Conservation (phyloP, 2,329 filamentous ascomycete genomes). For the Lasiodiplodia sp. region DNA sequence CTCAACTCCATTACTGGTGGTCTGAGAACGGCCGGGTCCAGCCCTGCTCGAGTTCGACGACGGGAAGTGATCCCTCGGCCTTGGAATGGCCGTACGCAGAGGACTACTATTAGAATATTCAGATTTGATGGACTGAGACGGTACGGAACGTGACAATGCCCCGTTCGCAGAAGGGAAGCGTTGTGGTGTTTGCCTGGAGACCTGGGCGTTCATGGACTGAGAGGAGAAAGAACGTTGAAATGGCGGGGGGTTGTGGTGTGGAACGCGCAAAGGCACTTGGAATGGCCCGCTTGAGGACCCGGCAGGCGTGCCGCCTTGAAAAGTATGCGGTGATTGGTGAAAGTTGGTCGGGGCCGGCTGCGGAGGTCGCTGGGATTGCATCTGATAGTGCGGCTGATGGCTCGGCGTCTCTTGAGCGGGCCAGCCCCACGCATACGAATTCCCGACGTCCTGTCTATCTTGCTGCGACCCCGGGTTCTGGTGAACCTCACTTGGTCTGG, state of each 20-base stretch:
- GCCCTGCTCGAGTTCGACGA: not conserved
- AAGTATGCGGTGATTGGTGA: not conserved
- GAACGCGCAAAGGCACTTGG: conserved; percentile 2
- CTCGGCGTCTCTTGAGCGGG: not conserved
- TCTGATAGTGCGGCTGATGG: not conserved
- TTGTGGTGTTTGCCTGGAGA: not conserved
- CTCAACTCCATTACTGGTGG: not conserved
- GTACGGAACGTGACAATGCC: not conserved
- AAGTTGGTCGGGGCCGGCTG: not conserved
- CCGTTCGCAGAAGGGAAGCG: not conserved
- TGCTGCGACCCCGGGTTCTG: not conserved
- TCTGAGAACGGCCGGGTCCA: not conserved
- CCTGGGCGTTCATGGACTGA: not conserved
- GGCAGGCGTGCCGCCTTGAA: not conserved
- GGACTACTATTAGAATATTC: not conserved
- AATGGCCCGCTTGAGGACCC: not conserved
- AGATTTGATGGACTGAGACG: conserved; percentile 6
- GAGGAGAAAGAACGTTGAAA: conserved; percentile 18
- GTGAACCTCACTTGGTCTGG: not conserved
- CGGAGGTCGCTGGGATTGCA: not conserved
- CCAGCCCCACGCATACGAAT: not conserved
- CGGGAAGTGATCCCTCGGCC: not conserved
- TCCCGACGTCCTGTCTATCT: not conserved
- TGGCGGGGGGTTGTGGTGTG: not conserved
- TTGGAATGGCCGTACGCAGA: not conserved